Conservation (phyloP, 169 alveolate genomes). For the Plasmodium cynomolgi region DNA sequence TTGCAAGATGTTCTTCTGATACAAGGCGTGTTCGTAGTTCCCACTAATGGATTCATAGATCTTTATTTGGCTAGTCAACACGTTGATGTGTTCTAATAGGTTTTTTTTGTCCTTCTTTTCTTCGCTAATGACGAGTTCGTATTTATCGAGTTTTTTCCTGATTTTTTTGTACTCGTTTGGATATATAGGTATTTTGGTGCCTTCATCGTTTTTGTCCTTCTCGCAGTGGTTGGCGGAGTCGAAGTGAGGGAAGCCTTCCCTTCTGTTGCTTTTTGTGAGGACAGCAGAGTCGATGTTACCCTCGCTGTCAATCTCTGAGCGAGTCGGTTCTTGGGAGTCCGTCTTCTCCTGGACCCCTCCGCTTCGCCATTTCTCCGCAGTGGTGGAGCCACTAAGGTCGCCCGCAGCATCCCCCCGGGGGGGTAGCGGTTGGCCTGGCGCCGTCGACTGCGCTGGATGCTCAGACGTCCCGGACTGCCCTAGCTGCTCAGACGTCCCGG, state of each 20-base stretch:
- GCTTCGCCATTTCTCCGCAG: neutral
- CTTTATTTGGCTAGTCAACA: constrained; percentile 29
- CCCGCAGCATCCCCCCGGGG: neutral
- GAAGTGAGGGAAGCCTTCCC: neutral
- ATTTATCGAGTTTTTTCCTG: constrained; percentile 47
- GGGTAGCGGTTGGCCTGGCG: neutral
- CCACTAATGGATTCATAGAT: constrained; percentile 65
- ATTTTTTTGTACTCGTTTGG: constrained; percentile 69
- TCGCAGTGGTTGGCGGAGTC: neutral
- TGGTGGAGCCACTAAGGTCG: neutral
- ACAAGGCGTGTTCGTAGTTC: constrained; percentile 50
- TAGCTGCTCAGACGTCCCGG: neutral
- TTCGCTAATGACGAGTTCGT: constrained; percentile 35
- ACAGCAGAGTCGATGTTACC: neutral
- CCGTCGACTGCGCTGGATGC: neutral
- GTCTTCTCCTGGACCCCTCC: neutral
- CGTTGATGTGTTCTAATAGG: constrained; percentile 17
- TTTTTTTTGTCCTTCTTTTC: constrained; percentile 32
- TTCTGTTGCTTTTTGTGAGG: neutral
- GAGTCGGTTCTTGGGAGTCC: neutral
- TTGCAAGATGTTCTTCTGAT: constrained; percentile 50
- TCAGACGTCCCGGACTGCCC: no score
- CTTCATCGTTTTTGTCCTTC: neutral
- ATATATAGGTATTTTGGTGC: constrained; percentile 39
- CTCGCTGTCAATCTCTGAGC: neutral